These are phyloP conservation scores for Plasmodium gonderi DNA, from an alignment of 169 alveolate species.

Conservation along the genomic window DNA sequence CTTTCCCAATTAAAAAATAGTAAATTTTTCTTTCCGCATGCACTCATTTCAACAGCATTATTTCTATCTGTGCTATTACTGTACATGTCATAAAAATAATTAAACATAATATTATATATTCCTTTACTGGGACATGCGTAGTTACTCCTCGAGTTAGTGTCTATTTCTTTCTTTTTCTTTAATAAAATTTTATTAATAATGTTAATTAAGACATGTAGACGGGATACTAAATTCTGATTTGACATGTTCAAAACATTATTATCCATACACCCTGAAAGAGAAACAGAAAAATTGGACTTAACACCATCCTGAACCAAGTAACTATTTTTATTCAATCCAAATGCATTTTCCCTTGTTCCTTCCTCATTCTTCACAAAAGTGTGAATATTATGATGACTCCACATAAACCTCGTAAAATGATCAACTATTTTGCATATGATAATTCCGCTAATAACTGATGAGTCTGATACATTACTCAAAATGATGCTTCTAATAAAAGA, in stretches of 20 bases:
- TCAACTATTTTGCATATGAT: constrained; percentile 43
- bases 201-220: constrained; percentile 18
- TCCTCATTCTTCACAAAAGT: neutral
- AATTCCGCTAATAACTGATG: constrained; percentile 68
- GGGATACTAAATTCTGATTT: neutral
- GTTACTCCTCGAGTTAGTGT: neutral
- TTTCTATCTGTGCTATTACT: neutral
- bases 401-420: neutral
- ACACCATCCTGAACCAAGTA: neutral
- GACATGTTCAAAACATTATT: neutral
- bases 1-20: constrained; percentile 57
- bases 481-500: constrained; percentile 19
- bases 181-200: constrained; percentile 24
- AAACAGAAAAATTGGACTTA: no score
- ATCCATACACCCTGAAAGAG: no score
- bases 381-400: neutral
- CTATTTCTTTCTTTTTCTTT: constrained; percentile 32
- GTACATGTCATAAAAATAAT: constrained; percentile 30
- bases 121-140: neutral
- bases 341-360: neutral
- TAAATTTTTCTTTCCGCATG: neutral
- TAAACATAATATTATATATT: constrained; percentile 47
- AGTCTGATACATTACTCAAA: constrained; percentile 46
- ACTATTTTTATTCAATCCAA: neutral
- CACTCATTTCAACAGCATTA: neutral